These are phyloP conservation scores for Sclerotinia trifoliorum DNA, from an alignment of 2,329 filamentous ascomycete species.

Conservation along the genomic window DNA sequence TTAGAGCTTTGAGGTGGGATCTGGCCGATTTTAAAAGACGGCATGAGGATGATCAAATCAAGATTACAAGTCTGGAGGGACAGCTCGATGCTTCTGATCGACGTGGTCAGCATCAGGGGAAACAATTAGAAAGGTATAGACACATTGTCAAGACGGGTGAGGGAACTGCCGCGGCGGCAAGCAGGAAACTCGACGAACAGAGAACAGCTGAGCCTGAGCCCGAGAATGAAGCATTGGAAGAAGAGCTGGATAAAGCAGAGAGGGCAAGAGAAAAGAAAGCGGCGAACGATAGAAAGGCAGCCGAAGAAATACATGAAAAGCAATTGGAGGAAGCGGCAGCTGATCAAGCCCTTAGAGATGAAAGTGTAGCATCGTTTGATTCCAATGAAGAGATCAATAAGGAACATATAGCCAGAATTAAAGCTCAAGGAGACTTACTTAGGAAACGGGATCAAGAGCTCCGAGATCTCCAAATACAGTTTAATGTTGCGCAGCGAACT, in stretches of 20 bases:
- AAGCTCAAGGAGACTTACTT: background rate
- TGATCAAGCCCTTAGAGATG: background rate
- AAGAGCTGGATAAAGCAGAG: background rate
- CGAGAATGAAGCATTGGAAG: conserved; percentile 1
- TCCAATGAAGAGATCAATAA: conserved; percentile 12
- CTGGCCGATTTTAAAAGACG: background rate
- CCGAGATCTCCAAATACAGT: background rate
- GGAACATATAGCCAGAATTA: conserved; percentile 6
- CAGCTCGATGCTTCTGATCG: conserved; percentile 1
- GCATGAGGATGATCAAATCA: background rate
- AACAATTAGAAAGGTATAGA: background rate
- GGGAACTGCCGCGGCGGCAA: background rate
- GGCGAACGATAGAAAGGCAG: background rate
- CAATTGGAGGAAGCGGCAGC: background rate
- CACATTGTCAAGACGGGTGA: too few relatives aligned
- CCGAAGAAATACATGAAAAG: background rate
- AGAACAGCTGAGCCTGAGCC: background rate
- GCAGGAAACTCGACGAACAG: background rate
- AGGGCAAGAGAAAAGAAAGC: background rate
- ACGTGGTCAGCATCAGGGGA: background rate
- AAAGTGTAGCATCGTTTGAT: background rate
- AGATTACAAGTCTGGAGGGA: background rate
- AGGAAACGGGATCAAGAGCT: background rate
- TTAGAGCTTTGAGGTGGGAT: background rate
- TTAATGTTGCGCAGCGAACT: background rate